Base-by-base conservation (phyloP, 768 basidiomycete genomes). In the Cyclocybe cylindracea region DNA sequence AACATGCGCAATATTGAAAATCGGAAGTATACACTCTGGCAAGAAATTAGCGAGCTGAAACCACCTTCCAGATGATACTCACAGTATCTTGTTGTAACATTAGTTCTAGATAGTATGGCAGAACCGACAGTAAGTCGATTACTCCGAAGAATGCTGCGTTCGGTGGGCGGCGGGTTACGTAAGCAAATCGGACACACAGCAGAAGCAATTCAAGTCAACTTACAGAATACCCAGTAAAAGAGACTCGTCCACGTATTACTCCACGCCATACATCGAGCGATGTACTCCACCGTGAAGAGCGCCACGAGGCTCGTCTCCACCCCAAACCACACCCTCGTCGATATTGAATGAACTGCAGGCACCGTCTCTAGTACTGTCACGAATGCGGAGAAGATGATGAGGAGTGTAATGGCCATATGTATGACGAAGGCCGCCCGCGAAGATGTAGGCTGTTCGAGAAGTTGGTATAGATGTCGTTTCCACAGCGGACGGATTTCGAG, bases 1-100 rank as follows among this genome's bases (percentile, higher is more conserved):
- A 95, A 94, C 71, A 92, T 93, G 36, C 94, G 79, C 34, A 97
- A 72, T 50, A 96, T 95, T 0, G 92, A 93, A 66, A 95, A 97
- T 13, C 94, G 79, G 70, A 95, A 96, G 47, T 93, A 75, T 33
- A 88, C 87, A 4, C 90, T 87, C 89, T 92, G 5, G 63, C 5
- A 32, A 4, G 14, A 19, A 32, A 33, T 39, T 38, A 38, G 39
- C 29, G 32, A 41, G 50, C 8, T 37, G 19, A 5, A 34, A 11
- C 24, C 3, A 7, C 45, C 10, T 7, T 36, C 8, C 36, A 9
- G 45, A 39, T 5, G 19, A 46, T 34, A 57, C 53, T 37, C 58
- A 91, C 91, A 1, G 92, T 94, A 67, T 97, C 94, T 71, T 93
- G 89, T 35, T 82, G 84, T 9, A 94, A 63, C 29, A 89, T 69